Percentiles rank a stretch among this genome's conserved stretches.
Evolutionary conservation across 148 eudicot species (phyloP).

Genomic region (Simmondsia chinensis): DNA sequence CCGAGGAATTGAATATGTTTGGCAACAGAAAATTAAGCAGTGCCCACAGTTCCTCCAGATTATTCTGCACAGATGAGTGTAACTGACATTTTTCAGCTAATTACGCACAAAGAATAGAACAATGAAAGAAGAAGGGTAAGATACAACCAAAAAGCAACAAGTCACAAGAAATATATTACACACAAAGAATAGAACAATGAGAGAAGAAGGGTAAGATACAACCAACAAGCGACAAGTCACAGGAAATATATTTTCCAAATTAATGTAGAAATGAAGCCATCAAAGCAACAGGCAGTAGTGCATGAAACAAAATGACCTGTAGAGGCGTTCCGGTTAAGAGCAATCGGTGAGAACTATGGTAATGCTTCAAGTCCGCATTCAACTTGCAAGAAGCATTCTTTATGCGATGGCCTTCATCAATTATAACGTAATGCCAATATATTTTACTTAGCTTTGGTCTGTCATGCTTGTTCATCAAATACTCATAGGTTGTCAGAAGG

Average conservation of each 20-base stretch:
- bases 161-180: not conserved
- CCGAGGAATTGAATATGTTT: constrained; percentile 89
- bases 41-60: constrained; percentile 99
- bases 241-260: no score
- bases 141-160: not conserved
- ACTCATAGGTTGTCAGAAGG: constrained; percentile 91
- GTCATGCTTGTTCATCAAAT: constrained; percentile 98
- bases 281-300: no score
- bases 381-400: constrained; percentile 99
- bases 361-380: constrained; percentile 91
- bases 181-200: not conserved
- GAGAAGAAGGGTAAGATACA: not conserved
- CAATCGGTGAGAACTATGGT: constrained; percentile 88
- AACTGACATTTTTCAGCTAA: not conserved
- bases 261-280: no score
- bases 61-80: constrained; percentile 51
- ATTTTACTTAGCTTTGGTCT: constrained; percentile 90
- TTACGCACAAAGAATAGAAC: not conserved
- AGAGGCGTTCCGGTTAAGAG: constrained; percentile 94
- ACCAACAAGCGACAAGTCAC: no score
- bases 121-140: not conserved
- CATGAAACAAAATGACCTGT: no score
- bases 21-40: constrained; percentile 95
- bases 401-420: constrained; percentile 97
- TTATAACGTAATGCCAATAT: constrained; percentile 89